Base-by-base conservation (phyloP, 192 early-diverging fungal species). In the Coemansia sp. region DNA sequence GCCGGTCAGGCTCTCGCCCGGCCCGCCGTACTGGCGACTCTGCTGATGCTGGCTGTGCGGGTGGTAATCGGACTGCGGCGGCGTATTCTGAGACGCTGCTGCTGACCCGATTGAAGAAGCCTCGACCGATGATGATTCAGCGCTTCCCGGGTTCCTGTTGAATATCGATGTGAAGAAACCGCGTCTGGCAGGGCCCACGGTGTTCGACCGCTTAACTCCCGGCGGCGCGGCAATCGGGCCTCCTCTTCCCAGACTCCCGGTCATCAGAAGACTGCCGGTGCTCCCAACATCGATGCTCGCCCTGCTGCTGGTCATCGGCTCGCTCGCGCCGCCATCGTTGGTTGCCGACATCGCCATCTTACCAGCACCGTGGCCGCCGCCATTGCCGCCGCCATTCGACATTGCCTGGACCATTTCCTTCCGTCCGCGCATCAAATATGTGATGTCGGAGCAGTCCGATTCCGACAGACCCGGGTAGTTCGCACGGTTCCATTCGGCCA, bases 401-500 rank as follows among this genome's bases (percentile, higher is more conserved):
- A 82, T 77, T 13, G 75, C 75, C n/a, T 56, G 56, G 41, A 77
- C 65, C 75, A 82, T 82, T 41, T 82, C 79, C 42, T 74, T 62
- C 8, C 79, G 74, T 17, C 75, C 79, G 3, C 79, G 74, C 75
- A 82, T 67, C 75, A 77, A 22, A 45, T 77, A 71, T 37, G 71
- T 71, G 5, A 82, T 14, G n/a, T 82, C 79, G 16, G 38, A 41
- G 57, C 74, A 69, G 22, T 76, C 79, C 0, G 65, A 12, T 9
- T 68, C 68, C 8, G 68, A 57, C 40, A 82, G 69, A 13, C 25
- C 20, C 0, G 74, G 56, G 8, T 74, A 56, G 68, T 75, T 72
- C 8, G 66, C 67, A 22, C 81, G 72, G 57, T 83, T 83, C 81
- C 81, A 83, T 42, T 83, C 81, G 22, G 76, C 68, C 4, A 83